Conservation (phyloP, 495 filamentous ascomycete species). For the Aspergillus kassunensis region DNA sequence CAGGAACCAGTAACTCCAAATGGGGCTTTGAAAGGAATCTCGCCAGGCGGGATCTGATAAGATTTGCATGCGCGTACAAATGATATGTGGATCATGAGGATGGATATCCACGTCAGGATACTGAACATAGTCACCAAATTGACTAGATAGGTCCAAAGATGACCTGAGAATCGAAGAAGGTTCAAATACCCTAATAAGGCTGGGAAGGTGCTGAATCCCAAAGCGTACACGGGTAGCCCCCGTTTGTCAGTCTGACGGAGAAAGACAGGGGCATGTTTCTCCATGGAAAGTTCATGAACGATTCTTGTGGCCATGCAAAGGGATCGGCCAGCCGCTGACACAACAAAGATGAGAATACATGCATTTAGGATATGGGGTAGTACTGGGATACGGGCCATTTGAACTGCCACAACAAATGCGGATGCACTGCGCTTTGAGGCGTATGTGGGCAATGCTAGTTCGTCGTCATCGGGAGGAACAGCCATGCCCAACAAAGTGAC, state of each 20-base stretch:
- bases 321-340: slow-evolving; percentile 66
- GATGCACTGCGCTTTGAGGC: slow-evolving; percentile 35
- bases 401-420: slow-evolving; percentile 58
- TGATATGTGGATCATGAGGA: slow-evolving; percentile 72
- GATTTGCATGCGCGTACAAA: slow-evolving; percentile 68
- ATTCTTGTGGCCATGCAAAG: slow-evolving; percentile 66
- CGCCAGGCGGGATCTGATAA: slow-evolving; percentile 58
- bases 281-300: slow-evolving; percentile 67
- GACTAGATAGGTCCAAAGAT: slow-evolving; percentile 74
- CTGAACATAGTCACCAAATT: slow-evolving; percentile 76
- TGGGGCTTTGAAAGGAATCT: slow-evolving; percentile 67
- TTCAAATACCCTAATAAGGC: slow-evolving; percentile 71
- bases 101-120: slow-evolving; percentile 64
- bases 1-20: slow-evolving; percentile 66
- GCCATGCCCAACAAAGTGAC: slow-evolving; percentile 50
- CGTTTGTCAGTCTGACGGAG: slow-evolving; percentile 61
- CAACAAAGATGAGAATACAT: slow-evolving; percentile 68
- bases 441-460: slow-evolving; percentile 36
- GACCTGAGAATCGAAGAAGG: slow-evolving; percentile 54
- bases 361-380: slow-evolving; percentile 57
- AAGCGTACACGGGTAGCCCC: slow-evolving; percentile 69
- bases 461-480: slow-evolving; percentile 44
- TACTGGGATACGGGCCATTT: slow-evolving; percentile 43
- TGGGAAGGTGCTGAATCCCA: slow-evolving; percentile 55
- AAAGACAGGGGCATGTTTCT: slow-evolving; percentile 65